These are phyloP conservation scores for grape (Vitis vinifera) DNA, from an alignment of 164 flowering plant genomes.

Conservation along the genomic window ASM3070453v1 NC_081816.1:7522001-7522500, in stretches of 20 bases:
- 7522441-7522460: constrained; percentile 87
- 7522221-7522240: neutral
- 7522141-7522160: constrained; percentile 86
- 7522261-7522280: neutral
- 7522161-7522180: neutral
- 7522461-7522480: constrained; percentile 73
- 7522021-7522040: neutral
- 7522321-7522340: constrained; percentile 76
- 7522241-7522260: neutral
- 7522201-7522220: constrained; percentile 4
- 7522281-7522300: constrained; percentile 52
- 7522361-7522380: constrained; percentile 49
- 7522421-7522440: constrained; percentile 76
- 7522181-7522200: no score
- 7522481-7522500: constrained; percentile 76
- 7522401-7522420: constrained; percentile 77
- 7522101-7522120: constrained; percentile 95
- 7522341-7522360: constrained; percentile 69
- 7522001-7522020: neutral
- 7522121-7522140: constrained; percentile 88
- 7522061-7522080: constrained; percentile 47
- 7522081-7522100: constrained; percentile 97
- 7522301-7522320: constrained; percentile 96
- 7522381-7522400: constrained; percentile 46
- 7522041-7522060: neutral